phyloP scores from a whole-genome alignment of 2,329 filamentous ascomycete species.

The Hymenoscyphus scutula region DNA sequence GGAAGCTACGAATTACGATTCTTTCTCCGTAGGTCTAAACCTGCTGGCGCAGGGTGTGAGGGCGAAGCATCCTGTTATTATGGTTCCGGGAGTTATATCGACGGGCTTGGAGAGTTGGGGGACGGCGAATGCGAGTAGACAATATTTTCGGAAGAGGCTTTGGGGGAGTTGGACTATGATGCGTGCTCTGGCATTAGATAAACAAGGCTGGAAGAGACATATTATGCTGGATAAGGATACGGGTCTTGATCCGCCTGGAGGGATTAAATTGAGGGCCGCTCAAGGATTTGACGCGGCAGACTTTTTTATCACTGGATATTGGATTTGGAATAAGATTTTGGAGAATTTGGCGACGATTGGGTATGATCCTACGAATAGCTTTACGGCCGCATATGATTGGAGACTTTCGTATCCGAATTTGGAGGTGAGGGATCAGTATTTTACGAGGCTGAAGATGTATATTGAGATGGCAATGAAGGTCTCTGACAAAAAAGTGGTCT shows the following conservation, averaged over 20 bases:
- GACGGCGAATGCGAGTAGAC: constrained; percentile 77
- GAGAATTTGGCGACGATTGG: constrained; percentile 95
- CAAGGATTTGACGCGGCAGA: constrained; percentile 98
- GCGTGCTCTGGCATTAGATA: constrained; percentile 88
- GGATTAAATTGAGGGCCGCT: constrained; percentile 82
- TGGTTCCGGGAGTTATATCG: constrained; percentile 97
- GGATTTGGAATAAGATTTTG: constrained; percentile 95
- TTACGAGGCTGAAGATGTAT: constrained; percentile 82
- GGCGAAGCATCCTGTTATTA: constrained; percentile 86
- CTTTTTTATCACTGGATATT: constrained; percentile 89
- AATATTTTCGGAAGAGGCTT: constrained; percentile 89
- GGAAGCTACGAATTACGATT: constrained; percentile 86
- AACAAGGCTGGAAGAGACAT: constrained; percentile 90
- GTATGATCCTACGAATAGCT: constrained; percentile 81
- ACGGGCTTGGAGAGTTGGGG: constrained; percentile 97
- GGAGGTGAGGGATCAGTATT: constrained; percentile 89
- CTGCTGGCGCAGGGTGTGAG: constrained; percentile 75
- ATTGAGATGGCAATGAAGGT: constrained; percentile 81
- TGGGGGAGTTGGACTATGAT: constrained; percentile 99
- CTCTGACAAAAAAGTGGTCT: constrained; percentile 73
- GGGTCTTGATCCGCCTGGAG: constrained; percentile 80
- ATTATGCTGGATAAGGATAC: constrained; percentile 95
- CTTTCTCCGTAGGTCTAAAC: constrained; percentile 86
- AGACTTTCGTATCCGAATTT: constrained; percentile 86
- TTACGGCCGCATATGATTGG: constrained; percentile 82